Evolutionary conservation across 2,329 filamentous ascomycete species (phyloP).

Genomic region (Aspergillus versicolor): DNA sequence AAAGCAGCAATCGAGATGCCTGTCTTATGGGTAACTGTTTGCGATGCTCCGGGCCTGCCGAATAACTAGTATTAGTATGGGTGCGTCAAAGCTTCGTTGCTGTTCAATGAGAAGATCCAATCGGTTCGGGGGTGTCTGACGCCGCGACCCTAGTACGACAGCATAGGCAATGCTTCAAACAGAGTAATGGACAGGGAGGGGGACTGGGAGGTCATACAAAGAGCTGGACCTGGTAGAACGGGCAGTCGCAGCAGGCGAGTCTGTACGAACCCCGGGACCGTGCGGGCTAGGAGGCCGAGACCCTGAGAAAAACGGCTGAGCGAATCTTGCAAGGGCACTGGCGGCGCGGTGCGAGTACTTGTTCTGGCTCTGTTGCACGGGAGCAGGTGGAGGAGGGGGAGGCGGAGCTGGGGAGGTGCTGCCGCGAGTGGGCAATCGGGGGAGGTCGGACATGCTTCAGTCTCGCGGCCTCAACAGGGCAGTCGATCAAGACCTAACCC

Average conservation of each 20-base stretch:
- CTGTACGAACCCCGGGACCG: slow-evolving; percentile 35
- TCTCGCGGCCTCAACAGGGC: slow-evolving; percentile 7
- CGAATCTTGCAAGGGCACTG: slow-evolving; percentile 52
- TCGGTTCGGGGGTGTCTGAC: not conserved
- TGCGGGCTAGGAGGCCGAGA: slow-evolving; percentile 55
- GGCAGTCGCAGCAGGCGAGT: slow-evolving; percentile 26
- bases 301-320: slow-evolving; percentile 55
- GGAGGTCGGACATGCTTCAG: slow-evolving; percentile 31
- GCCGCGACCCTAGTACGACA: not conserved
- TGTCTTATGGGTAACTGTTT: slow-evolving; percentile 62
- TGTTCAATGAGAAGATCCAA: not conserved
- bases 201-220: slow-evolving; percentile 34
- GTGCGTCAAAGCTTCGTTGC: slow-evolving; percentile 5
- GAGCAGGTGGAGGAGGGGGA: slow-evolving; percentile 37
- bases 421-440: slow-evolving; percentile 25
- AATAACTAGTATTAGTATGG: slow-evolving; percentile 19
- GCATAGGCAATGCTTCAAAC: not conserved
- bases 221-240: slow-evolving; percentile 39
- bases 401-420: slow-evolving; percentile 32
- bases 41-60: slow-evolving; percentile 48
- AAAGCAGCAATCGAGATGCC: slow-evolving; percentile 63
- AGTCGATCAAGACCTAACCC: slow-evolving; percentile 21
- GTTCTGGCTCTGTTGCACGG: slow-evolving; percentile 34
- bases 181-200: slow-evolving; percentile 8
- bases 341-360: slow-evolving; percentile 47